Percentiles rank a stretch among this genome's conserved stretches.
phyloP scores from a whole-genome alignment of 2,329 filamentous ascomycete genomes.

The Botrytis fragariae region DNA sequence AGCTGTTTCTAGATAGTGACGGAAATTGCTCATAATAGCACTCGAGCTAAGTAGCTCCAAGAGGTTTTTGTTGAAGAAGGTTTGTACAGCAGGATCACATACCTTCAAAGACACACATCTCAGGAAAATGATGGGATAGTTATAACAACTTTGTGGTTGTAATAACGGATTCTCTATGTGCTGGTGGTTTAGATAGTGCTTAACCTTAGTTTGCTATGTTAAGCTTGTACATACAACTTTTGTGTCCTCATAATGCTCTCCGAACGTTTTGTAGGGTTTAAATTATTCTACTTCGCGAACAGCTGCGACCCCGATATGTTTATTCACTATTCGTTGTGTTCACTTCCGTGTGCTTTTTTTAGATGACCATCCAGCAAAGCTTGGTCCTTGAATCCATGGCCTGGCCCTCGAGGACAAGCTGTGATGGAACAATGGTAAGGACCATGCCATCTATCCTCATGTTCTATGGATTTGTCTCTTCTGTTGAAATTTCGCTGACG shows the following conservation, averaged over 20 bases:
- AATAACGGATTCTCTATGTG: no score
- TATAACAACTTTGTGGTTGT: no score
- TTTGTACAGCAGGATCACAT: background rate
- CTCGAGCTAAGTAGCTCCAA: background rate
- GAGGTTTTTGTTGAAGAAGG: background rate
- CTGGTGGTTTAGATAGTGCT: background rate
- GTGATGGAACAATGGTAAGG: background rate
- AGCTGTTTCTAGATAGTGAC: background rate
- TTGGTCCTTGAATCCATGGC: background rate
- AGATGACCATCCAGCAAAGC: accelerated
- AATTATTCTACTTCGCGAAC: accelerated
- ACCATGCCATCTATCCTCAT: background rate
- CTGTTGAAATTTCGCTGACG: accelerated
- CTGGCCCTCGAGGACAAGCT: background rate
- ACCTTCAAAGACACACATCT: background rate
- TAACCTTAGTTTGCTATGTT: background rate
- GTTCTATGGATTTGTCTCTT: accelerated
- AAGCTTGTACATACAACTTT: background rate
- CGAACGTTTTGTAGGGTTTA: background rate
- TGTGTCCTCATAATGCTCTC: background rate
- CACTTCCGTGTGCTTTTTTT: background rate
- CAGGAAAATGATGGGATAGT: background rate
- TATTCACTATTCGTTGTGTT: background rate
- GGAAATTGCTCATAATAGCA: background rate
- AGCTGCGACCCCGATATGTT: background rate